These are phyloP conservation scores for Eurotiales sp. DNA, from an alignment of 2,329 filamentous ascomycete species.

Conservation along the genomic window DNA sequence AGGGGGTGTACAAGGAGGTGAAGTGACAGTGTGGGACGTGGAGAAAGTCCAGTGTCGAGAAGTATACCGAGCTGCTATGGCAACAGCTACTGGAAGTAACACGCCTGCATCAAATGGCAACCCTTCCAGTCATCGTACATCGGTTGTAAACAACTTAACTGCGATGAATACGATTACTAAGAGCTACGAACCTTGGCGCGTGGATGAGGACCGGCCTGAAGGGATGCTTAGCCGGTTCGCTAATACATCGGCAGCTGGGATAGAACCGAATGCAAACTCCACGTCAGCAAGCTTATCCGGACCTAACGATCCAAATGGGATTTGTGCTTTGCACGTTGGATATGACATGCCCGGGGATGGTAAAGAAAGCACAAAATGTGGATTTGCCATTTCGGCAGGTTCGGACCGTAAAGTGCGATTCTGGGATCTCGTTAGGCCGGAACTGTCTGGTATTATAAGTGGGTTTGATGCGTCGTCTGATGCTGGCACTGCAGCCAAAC, in stretches of 20 bases:
- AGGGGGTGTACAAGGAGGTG: conserved; percentile 73
- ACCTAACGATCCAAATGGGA: conserved; percentile 45
- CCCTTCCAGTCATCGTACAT: conserved; percentile 17
- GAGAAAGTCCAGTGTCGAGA: conserved; percentile 86
- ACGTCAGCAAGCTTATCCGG: conserved; percentile 4
- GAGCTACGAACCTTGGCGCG: conserved; percentile 77
- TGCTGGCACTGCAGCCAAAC: conserved; percentile 44
- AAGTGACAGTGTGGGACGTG: conserved; percentile 93
- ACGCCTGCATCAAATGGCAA: conserved; percentile 8
- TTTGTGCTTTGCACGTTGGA: conserved; percentile 70
- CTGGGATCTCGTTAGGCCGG: conserved; percentile 80
- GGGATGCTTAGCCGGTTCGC: conserved; percentile 84
- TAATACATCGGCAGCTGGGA: conserved; percentile 48
- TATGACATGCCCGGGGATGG: conserved; percentile 67
- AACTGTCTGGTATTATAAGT: conserved; percentile 76
- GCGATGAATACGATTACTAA: conserved; percentile 37
- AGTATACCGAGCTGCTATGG: conserved; percentile 65
- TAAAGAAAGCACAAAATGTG: conserved; percentile 58
- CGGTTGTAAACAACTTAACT: conserved; percentile 17
- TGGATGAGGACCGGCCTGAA: conserved; percentile 85
- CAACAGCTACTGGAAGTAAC: conserved; percentile 12
- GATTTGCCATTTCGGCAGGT: conserved; percentile 82
- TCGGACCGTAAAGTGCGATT: conserved; percentile 89
- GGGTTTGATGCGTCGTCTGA: conserved; percentile 68
- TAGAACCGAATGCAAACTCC: conserved; percentile 56